Base-by-base conservation (phyloP, 345 rosid species). In the Stellera chamaejasme region DNA sequence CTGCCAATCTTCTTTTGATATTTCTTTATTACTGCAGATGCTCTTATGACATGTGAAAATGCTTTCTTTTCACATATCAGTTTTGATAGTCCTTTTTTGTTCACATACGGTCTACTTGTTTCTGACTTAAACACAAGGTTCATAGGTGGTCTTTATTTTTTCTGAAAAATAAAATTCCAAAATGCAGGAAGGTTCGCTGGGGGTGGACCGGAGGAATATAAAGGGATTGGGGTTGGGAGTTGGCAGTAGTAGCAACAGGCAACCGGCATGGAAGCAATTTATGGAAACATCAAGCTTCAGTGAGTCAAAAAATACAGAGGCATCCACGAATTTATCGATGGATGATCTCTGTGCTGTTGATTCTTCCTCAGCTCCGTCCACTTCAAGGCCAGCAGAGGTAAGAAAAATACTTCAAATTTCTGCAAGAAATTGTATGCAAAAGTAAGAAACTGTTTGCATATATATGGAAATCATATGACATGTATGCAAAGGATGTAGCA, bases 301-400 rank as follows among this genome's bases (percentile, higher is more conserved):
- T 10, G 96, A 84, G 72, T 86, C 91, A 1, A 88, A 78, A 76
- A 84, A 77, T 69, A 76, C 79, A 0, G 96, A 93, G 72, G 84
- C 85, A 46, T 82, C 86, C 15, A 66, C 85, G 9, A 83, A 72
- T 64, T 50, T 72, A 58, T 76, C 82, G 13, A n/a, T 78, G 77
- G 88, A 93, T 62, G 90, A 93, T 51, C 73, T 79, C 36, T 66
- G 82, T 59, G 76, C 76, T 48, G 80, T 75, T 50, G 91, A 87
- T 72, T 86, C 94, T 56, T 77, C 77, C 43, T 76, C 82, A 54
- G 67, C 59, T 57, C 87, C 94, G 3, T 86, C 97, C 13, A 77
- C 92, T 61, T 93, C 99, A 45, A 84, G 99, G 75, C 64, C 77
- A 10, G 72, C 65, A 58, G 97, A 93, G 85, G 97, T 84, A 76